These are phyloP conservation scores for Metarhizium rileyi DNA, from an alignment of 2,329 filamentous ascomycete species.

Conservation along the genomic window DNA sequence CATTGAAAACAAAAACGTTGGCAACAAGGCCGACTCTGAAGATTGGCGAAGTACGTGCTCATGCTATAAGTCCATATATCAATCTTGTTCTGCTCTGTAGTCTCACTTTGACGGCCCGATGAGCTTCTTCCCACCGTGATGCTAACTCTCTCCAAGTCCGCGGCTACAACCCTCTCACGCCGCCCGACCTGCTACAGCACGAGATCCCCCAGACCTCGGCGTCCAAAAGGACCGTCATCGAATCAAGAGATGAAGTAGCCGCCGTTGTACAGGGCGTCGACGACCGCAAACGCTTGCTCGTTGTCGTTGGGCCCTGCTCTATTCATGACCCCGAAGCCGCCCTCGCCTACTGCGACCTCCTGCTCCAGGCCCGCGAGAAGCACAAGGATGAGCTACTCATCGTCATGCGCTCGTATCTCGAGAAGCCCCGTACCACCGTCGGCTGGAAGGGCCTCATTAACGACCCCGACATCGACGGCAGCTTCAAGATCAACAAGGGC, in stretches of 20 bases:
- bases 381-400: slow-evolving; percentile 84
- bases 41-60: slow-evolving; percentile 66
- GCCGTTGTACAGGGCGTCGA: slow-evolving; percentile 61
- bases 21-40: slow-evolving; percentile 63
- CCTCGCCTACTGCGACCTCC: slow-evolving; percentile 81
- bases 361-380: slow-evolving; percentile 76
- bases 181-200: slow-evolving; percentile 89
- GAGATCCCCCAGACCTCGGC: slow-evolving; percentile 60
- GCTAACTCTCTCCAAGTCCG: slow-evolving; percentile 56
- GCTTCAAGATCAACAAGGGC: slow-evolving; percentile 98
- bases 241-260: slow-evolving; percentile 53
- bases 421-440: slow-evolving; percentile 96
- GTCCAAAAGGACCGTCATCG: slow-evolving; percentile 51
- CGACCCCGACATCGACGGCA: slow-evolving; percentile 96
- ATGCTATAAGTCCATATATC: background rate
- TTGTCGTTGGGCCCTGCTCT: slow-evolving; percentile 91
- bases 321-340: slow-evolving; percentile 91
- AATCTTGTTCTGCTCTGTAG: background rate
- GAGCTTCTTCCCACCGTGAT: too few species aligned
- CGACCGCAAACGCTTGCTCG: slow-evolving; percentile 47
- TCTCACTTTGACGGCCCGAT: slow-evolving; percentile 1
- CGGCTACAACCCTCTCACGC: slow-evolving; percentile 87
- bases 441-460: slow-evolving; percentile 99
- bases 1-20: slow-evolving; percentile 70
- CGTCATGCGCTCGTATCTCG: slow-evolving; percentile 95